phyloP scores from a whole-genome alignment of 768 basidiomycete species.

The Ephemerocybe angulata region DNA sequence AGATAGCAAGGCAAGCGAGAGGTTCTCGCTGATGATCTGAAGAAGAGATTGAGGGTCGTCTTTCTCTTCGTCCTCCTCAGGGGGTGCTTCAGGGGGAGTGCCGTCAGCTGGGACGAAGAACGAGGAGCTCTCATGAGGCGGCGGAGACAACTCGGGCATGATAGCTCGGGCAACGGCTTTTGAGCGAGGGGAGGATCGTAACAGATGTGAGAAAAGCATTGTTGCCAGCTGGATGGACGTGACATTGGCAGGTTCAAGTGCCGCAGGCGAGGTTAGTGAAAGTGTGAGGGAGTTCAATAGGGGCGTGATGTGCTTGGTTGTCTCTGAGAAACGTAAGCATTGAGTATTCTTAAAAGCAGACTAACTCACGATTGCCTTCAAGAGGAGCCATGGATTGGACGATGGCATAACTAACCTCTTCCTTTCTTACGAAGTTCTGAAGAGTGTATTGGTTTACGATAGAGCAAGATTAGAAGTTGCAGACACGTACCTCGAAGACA shows the following conservation, averaged over 20 bases:
- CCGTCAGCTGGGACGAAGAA: constrained; percentile 82
- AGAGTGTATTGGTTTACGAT: constrained; percentile 3
- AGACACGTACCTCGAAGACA: constrained; percentile 71
- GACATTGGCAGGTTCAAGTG: constrained; percentile 50
- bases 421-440: constrained; percentile 74
- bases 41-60: constrained; percentile 71
- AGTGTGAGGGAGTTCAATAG: constrained; percentile 66
- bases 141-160: constrained; percentile 43
- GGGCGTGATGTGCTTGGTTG: constrained; percentile 53
- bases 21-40: constrained; percentile 83
- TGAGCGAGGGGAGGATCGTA: constrained; percentile 61
- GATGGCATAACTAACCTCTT: constrained; percentile 66
- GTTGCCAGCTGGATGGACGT: constrained; percentile 71
- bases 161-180: constrained; percentile 65
- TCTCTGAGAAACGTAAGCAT: constrained; percentile 23
- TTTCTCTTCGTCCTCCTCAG: constrained; percentile 42
- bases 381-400: constrained; percentile 69
- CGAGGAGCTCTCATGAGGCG: constrained; percentile 32
- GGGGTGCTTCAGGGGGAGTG: constrained; percentile 32
- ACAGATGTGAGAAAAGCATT: constrained; percentile 75
- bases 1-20: constrained; percentile 82
- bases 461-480: background rate
- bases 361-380: constrained; percentile 39
- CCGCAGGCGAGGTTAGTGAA: constrained; percentile 51
- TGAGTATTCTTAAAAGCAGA: background rate